Evolutionary conservation across 176 grass and related monocot genomes (phyloP).

Genomic region (Otatea glauca): DNA sequence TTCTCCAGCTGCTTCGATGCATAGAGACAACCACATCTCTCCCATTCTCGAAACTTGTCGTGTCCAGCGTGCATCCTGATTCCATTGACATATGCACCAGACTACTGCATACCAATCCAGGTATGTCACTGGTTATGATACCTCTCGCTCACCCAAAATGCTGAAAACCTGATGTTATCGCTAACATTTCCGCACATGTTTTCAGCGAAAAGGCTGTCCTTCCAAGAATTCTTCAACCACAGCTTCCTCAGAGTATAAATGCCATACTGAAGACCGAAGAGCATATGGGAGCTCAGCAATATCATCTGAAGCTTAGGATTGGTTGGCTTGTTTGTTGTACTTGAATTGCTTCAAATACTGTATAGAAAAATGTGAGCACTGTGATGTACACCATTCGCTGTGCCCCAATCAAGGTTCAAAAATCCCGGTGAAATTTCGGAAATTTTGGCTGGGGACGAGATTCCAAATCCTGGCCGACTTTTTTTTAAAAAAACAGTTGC

Average conservation of each 20-base stretch:
- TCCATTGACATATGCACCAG: conserved; percentile 46
- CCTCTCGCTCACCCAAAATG: neutral
- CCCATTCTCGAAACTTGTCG: conserved; percentile 15
- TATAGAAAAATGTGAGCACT: neutral
- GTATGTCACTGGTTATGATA: neutral
- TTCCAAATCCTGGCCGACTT: no score
- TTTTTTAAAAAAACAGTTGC: no score
- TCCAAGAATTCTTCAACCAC: conserved; percentile 53
- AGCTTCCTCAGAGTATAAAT: conserved; percentile 22
- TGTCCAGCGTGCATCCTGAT: conserved; percentile 26
- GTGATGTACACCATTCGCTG: neutral
- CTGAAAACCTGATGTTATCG: neutral
- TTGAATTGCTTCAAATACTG: neutral
- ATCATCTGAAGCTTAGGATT: conserved; percentile 11
- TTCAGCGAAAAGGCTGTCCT: conserved; percentile 38
- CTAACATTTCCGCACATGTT: neutral
- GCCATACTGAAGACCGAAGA: neutral
- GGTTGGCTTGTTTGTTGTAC: neutral
- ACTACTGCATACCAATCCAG: conserved; percentile 44
- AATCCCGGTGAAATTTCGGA: no score
- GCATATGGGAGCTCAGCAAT: neutral
- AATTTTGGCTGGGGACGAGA: no score
- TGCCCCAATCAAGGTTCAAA: no score
- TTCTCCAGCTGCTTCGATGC: conserved; percentile 41
- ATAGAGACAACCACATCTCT: conserved; percentile 41